These are phyloP conservation scores for Fusarium begoniae DNA, from an alignment of 2,329 filamentous ascomycete species.

Conservation along the genomic window DNA sequence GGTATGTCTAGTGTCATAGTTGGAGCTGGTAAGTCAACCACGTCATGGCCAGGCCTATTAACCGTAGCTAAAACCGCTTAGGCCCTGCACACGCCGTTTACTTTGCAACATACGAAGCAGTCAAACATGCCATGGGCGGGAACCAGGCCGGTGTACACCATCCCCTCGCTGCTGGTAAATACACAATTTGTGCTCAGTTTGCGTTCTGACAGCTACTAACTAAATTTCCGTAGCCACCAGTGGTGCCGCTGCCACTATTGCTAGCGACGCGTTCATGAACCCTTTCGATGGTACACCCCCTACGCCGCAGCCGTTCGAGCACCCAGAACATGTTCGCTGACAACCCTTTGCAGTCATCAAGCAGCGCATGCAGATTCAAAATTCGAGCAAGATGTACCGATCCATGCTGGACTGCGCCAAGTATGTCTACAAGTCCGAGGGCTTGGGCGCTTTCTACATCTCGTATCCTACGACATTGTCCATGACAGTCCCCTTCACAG, in stretches of 20 bases:
- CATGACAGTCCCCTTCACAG: constrained; percentile 98
- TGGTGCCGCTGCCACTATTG: constrained; percentile 93
- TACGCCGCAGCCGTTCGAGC: constrained; percentile 45
- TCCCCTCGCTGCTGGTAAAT: constrained; percentile 87
- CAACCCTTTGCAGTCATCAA: constrained; percentile 81
- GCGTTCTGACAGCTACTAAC: constrained; percentile 8
- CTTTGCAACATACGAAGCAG: constrained; percentile 96
- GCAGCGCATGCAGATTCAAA: constrained; percentile 98
- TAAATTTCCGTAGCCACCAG: constrained; percentile 73
- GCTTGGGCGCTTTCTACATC: constrained; percentile 92
- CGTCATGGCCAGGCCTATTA: not conserved
- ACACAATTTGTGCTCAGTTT: not conserved
- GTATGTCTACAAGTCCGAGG: constrained; percentile 88
- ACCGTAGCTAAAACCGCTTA: constrained; percentile 50
- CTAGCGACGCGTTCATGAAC: constrained; percentile 98
- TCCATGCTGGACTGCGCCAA: constrained; percentile 87
- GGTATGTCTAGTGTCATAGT: constrained; percentile 96
- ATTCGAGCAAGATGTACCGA: constrained; percentile 86
- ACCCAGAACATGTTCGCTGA: not conserved
- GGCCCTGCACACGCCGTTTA: constrained; percentile 97
- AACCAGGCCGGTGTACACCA: constrained; percentile 90
- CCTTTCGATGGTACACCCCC: constrained; percentile 86
- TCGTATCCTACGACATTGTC: constrained; percentile 97
- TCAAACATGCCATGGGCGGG: constrained; percentile 95
- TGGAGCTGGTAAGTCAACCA: constrained; percentile 77